Base-by-base conservation (phyloP, 495 filamentous ascomycete genomes). In the Schizothecium vesticola region DNA sequence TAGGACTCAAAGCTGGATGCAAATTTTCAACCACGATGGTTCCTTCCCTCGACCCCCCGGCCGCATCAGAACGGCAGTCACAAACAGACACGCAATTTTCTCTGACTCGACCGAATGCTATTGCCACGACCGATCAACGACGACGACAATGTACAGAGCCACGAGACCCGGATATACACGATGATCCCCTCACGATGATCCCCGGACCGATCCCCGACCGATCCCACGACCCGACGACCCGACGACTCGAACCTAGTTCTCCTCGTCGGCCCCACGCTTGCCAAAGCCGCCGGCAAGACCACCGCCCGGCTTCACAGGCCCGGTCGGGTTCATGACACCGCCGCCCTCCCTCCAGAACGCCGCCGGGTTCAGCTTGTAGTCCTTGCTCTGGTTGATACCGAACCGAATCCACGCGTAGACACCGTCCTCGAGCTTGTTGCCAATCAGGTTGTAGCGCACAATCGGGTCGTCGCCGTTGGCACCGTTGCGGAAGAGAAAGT, bases 391-490 rank as follows among this genome's bases (percentile, higher is more conserved):
- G 70, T 89, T 82, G 70, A 89, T 80, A 67, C 80, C 86, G 58
- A 89, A 74, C 36, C 81, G 79, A 68, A 89, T 83, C 83, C 83
- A 88, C 4, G 77, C 84, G 22, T 88, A 81, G 19, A 89, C 66
- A 43, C 88, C 88, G 64, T 89, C 86, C 9, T 73, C 70, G 10
- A 88, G 69, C 29, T 73, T 75, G 26, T 86, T 82, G 25, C 86
- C 85, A 26, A 89, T 80, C 12, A 80, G 76, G 12, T 80, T 77
- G 71, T 86, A 89, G 36, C 88, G 77, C 66, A 86, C 76, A 67
- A 88, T 81, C 21, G 87, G 87, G 75, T 89, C 86, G 62, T 85
- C 84, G 59, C 80, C 76, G 55, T 82, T 82, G 61, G 80, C 81
- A 61, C 82, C 82, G 61, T 79, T 76, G 13, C 75, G 70, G 67